Evolutionary conservation across 2,329 filamentous ascomycete species (phyloP).

Genomic region (Blastomyces silverae): DNA sequence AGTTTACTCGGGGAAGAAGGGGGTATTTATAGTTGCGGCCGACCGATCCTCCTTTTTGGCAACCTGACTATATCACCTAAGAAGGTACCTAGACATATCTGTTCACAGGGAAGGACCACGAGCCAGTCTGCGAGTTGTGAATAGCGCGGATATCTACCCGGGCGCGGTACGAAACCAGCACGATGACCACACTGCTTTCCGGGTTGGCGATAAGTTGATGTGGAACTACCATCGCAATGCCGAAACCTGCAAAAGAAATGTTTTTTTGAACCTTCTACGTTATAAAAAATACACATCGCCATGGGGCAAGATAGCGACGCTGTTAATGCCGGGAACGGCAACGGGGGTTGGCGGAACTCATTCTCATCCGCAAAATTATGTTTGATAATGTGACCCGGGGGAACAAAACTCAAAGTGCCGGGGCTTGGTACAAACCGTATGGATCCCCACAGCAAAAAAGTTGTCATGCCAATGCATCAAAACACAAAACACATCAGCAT

Average conservation of each 20-base stretch:
- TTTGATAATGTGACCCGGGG: neutral
- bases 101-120: neutral
- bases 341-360: neutral
- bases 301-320: neutral
- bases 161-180: neutral
- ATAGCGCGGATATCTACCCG: neutral
- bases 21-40: conserved; percentile 9
- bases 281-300: neutral
- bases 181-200: neutral
- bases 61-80: neutral
- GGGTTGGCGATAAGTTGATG: too few relatives aligned
- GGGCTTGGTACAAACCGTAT: neutral
- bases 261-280: neutral
- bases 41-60: neutral
- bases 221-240: neutral
- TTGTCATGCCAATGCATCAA: conserved; percentile 12
- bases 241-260: neutral
- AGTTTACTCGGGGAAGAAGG: neutral
- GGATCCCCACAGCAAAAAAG: neutral
- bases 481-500: conserved; percentile 17
- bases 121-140: neutral
- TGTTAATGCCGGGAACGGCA: too few relatives aligned
- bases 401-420: neutral
- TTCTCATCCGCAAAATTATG: neutral
- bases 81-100: neutral